These are phyloP conservation scores for Rauvolfia tetraphylla DNA, from an alignment of 257 asterid genomes.

Conservation along the genomic window DNA sequence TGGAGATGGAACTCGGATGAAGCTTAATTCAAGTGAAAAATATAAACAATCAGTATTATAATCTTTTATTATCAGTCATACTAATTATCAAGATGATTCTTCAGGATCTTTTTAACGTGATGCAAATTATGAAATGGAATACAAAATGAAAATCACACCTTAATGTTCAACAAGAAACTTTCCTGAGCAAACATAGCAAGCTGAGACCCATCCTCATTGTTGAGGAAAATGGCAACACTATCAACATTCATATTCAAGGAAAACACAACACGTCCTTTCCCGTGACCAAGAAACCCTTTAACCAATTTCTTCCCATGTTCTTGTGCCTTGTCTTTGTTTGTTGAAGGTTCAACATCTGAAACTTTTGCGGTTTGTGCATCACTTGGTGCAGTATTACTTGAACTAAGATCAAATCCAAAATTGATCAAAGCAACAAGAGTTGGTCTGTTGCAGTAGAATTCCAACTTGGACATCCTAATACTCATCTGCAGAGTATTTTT, in stretches of 20 bases:
- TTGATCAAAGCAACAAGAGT: constrained; percentile 91
- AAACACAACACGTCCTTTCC: constrained; percentile 91
- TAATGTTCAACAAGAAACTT: constrained; percentile 79
- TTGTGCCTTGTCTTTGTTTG: constrained; percentile 57
- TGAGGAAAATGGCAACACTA: constrained; percentile 84
- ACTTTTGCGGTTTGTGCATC: constrained; percentile 26
- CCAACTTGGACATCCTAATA: constrained; percentile 92
- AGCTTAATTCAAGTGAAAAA: constrained; percentile 50
- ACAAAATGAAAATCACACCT: constrained; percentile 47
- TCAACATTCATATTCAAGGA: constrained; percentile 86
- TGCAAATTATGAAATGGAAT: constrained; percentile 7
- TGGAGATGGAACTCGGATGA: constrained; percentile 86
- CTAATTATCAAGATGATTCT: not conserved
- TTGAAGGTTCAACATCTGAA: constrained; percentile 38
- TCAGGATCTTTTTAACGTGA: not conserved
- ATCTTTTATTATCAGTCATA: not conserved
- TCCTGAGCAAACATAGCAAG: constrained; percentile 99
- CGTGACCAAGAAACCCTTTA: constrained; percentile 83
- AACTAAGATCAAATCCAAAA: constrained; percentile 71
- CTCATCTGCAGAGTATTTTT: constrained; percentile 64
- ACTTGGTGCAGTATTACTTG: constrained; percentile 36
- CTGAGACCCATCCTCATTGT: constrained; percentile 92
- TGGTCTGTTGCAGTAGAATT: constrained; percentile 91
- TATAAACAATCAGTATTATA: constrained; percentile 16
- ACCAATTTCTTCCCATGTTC: constrained; percentile 61